phyloP scores from a whole-genome alignment of 169 alveolate species.

The Babesia sp. region DNA sequence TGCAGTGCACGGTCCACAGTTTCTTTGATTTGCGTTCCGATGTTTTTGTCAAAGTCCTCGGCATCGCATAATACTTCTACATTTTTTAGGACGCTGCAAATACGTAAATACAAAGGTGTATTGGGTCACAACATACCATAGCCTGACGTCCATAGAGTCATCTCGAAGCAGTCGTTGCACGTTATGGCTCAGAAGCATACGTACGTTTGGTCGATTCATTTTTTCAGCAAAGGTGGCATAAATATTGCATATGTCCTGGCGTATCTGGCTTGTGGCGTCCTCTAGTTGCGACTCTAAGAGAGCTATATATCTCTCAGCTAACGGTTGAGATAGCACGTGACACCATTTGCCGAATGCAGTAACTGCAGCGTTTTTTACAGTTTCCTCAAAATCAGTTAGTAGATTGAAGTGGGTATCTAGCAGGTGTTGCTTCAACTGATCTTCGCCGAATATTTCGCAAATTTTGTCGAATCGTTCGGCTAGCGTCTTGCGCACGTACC shows the following conservation, averaged over 20 bases:
- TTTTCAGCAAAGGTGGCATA: conserved; percentile 52
- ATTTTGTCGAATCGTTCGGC: conserved; percentile 34
- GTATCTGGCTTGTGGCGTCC: conserved; percentile 13
- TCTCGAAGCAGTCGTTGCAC: conserved; percentile 27
- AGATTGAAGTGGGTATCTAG: conserved; percentile 38
- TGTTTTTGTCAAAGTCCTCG: conserved; percentile 36
- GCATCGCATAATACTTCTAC: conserved; percentile 46
- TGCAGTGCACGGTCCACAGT: conserved; percentile 36
- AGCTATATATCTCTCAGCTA: conserved; percentile 41
- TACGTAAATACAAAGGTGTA: not conserved
- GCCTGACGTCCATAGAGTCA: conserved; percentile 46
- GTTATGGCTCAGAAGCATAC: conserved; percentile 9
- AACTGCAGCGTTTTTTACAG: conserved; percentile 43
- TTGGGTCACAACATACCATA: conserved; percentile 41
- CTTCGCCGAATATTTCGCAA: conserved; percentile 50
- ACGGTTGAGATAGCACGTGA: conserved; percentile 25
- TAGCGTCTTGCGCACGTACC: conserved; percentile 58
- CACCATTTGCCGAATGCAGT: conserved; percentile 49
- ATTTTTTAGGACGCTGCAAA: conserved; percentile 36
- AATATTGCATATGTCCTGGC: conserved; percentile 35
- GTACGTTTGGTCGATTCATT: conserved; percentile 14
- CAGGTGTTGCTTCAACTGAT: conserved; percentile 23
- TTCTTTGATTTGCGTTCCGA: conserved; percentile 39
- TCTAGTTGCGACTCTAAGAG: conserved; percentile 28
- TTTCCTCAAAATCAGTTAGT: conserved; percentile 42